Conservation (phyloP, 2,329 filamentous ascomycete species). For the Aspergillus pseudoterreus region DNA sequence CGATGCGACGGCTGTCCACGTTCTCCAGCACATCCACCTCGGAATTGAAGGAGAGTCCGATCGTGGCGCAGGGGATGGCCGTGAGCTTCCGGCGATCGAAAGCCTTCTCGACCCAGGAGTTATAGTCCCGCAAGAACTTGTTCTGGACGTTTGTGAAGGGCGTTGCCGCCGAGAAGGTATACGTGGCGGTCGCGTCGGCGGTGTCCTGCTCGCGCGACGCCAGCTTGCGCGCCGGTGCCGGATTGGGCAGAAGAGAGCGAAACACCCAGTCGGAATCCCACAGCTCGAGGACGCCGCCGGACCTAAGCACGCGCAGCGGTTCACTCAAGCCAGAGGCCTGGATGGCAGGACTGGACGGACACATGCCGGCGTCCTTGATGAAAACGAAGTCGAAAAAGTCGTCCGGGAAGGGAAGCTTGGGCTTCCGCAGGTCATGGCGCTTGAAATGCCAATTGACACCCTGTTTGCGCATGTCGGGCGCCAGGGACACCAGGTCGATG, state of each 20-base stretch:
- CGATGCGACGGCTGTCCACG: conserved; percentile 70
- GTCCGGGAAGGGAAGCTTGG: conserved; percentile 73
- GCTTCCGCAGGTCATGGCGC: conserved; percentile 75
- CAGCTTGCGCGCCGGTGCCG: conserved; percentile 56
- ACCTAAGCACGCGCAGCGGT: conserved; percentile 69
- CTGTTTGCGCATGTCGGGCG: conserved; percentile 61
- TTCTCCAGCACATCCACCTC: conserved; percentile 70
- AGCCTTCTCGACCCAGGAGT: conserved; percentile 73
- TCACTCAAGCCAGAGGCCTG: conserved; percentile 64
- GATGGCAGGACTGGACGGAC: conserved; percentile 55
- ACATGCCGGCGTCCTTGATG: conserved; percentile 75
- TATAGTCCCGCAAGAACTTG: conserved; percentile 77
- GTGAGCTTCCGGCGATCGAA: conserved; percentile 68
- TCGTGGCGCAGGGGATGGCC: conserved; percentile 72
- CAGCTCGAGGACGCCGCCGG: conserved; percentile 76
- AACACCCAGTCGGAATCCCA: conserved; percentile 88
- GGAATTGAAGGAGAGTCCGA: conserved; percentile 74
- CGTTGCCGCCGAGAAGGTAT: conserved; percentile 76
- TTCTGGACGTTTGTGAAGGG: conserved; percentile 79
- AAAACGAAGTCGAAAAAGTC: conserved; percentile 85
- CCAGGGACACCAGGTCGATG: conserved; percentile 73
- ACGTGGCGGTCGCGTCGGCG: conserved; percentile 70
- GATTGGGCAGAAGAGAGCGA: conserved; percentile 76
- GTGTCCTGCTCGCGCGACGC: conserved; percentile 61
- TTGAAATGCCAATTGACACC: conserved; percentile 87